phyloP scores from a whole-genome alignment of 345 rosid genomes.

The Lagerstroemia speciosa region DNA sequence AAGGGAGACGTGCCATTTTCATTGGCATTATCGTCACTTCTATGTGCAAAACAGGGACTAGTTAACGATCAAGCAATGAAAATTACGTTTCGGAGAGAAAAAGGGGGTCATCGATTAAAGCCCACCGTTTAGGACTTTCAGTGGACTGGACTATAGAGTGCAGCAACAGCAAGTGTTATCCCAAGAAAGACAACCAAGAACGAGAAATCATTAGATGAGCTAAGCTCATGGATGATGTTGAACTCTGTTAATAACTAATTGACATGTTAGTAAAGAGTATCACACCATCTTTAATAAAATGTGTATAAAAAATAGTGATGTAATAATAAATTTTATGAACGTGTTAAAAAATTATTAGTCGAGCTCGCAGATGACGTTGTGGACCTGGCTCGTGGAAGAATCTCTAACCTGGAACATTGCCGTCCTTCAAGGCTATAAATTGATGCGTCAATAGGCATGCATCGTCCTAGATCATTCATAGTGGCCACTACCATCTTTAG shows the following conservation, averaged over 20 bases:
- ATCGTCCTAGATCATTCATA: neutral
- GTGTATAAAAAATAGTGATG: no score
- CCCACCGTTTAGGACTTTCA: neutral
- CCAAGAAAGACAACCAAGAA: neutral
- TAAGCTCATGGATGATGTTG: no score
- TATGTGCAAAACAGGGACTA: neutral
- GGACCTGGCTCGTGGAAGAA: no score
- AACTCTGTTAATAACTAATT: no score
- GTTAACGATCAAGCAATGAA: neutral
- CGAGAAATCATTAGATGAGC: no score
- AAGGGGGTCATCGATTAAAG: neutral
- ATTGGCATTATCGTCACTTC: neutral
- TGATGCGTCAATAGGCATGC: slow-evolving; percentile 1
- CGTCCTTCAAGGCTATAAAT: neutral
- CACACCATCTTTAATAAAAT: no score
- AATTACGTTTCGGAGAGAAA: neutral
- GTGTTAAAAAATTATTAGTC: no score
- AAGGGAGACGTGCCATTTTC: neutral
- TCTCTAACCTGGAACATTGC: neutral
- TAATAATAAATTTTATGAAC: no score
- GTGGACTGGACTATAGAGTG: neutral
- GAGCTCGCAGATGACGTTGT: no score
- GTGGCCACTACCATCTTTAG: slow-evolving; percentile 6
- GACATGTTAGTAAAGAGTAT: no score
- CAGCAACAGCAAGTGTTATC: no score